A percentile compares a stretch with the other conserved stretches of the same genome.
Conservation (phyloP, 2,329 filamentous ascomycete genomes). For the Aspergillaceae sp. region DNA sequence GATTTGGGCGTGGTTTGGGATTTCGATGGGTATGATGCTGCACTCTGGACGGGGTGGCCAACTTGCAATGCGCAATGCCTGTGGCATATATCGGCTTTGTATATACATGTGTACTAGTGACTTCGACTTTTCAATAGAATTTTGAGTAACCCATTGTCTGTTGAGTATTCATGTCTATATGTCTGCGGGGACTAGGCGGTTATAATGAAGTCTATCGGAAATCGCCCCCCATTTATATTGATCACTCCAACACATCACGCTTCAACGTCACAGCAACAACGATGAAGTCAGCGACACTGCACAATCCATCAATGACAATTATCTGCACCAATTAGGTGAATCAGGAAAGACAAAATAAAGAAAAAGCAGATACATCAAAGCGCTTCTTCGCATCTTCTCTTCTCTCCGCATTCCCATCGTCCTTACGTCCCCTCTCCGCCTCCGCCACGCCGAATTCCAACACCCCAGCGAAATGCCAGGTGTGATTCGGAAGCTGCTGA, state of each 20-base stretch:
- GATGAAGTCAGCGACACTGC: neutral
- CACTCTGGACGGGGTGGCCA: constrained; percentile 4
- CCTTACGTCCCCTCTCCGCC: constrained; percentile 1
- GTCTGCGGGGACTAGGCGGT: too few species aligned
- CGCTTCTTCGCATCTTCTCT: neutral
- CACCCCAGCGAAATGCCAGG: constrained; percentile 53
- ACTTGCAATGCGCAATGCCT: constrained; percentile 8
- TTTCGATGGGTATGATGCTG: constrained; percentile 5
- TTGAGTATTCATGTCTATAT: neutral
- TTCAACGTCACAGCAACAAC: neutral
- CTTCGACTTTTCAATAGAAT: constrained; percentile 13
- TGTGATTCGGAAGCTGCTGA: constrained; percentile 68
- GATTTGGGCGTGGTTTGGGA: constrained; percentile 8
- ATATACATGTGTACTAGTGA: constrained; percentile 13
- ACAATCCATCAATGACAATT: neutral
- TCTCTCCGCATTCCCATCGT: neutral
- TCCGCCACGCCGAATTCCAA: constrained; percentile 2
- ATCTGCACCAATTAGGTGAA: neutral
- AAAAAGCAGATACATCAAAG: neutral
- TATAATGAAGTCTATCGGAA: too few species aligned
- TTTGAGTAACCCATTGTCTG: neutral
- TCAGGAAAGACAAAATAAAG: neutral
- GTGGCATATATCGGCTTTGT: constrained; percentile 13
- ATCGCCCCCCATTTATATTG: neutral
- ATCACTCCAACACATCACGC: neutral